These are phyloP conservation scores for Dactylellina haptotyla DNA, from an alignment of 2,329 filamentous ascomycete genomes.

Conservation along the genomic window DNA sequence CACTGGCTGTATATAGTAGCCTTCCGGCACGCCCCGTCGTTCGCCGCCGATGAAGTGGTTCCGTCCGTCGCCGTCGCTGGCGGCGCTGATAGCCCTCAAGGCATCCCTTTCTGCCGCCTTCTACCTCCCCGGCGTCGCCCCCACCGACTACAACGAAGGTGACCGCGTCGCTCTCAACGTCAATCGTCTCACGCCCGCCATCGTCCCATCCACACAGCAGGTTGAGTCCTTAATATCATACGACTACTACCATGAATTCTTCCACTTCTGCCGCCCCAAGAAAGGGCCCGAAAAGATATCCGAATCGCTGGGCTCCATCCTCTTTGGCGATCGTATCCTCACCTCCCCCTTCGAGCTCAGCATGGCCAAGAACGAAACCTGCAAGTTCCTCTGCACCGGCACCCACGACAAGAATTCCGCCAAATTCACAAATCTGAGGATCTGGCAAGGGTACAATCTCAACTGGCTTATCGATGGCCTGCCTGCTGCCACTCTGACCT, in stretches of 20 bases:
- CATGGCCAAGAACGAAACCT: constrained; percentile 88
- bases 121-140: constrained; percentile 95
- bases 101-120: constrained; percentile 70
- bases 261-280: constrained; percentile 86
- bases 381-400: constrained; percentile 79
- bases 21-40: constrained; percentile 10
- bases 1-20: background rate
- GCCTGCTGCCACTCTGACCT: constrained; percentile 78
- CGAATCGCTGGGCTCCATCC: constrained; percentile 91
- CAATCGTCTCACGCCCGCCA: constrained; percentile 88
- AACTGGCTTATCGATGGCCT: constrained; percentile 97
- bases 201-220: constrained; percentile 78
- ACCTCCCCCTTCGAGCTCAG: constrained; percentile 91
- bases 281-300: constrained; percentile 80
- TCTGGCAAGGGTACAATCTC: constrained; percentile 85
- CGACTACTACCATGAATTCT: constrained; percentile 90
- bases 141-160: constrained; percentile 84
- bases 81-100: constrained; percentile 40
- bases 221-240: constrained; percentile 93
- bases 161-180: constrained; percentile 87
- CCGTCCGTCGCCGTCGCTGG: constrained; percentile 41
- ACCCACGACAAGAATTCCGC: constrained; percentile 74
- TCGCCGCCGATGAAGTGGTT: constrained; percentile 41
- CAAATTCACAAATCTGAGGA: constrained; percentile 82
- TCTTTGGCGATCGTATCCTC: constrained; percentile 96